phyloP scores from a whole-genome alignment of 1,139 yeast genomes.

The Zhuliangozyma parablackwelliae region DNA sequence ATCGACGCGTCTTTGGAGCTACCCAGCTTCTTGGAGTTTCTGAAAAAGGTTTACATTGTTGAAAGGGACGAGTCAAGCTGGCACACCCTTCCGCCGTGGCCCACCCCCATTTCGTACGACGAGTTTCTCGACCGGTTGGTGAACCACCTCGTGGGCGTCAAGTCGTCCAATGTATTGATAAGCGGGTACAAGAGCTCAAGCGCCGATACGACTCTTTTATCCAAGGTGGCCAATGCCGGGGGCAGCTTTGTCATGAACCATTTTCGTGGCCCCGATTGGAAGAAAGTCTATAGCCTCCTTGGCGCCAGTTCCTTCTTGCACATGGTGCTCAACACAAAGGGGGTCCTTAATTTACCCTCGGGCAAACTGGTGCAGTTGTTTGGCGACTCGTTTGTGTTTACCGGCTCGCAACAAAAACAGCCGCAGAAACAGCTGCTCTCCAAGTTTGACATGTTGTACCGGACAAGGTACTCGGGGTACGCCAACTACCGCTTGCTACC shows the following conservation, averaged over 20 bases:
- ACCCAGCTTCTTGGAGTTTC: slow-evolving; percentile 8
- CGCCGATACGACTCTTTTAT: background rate
- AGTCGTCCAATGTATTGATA: slow-evolving; percentile 18
- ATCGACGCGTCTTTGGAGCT: slow-evolving; percentile 1
- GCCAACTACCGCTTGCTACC: too few species aligned
- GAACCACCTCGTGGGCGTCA: slow-evolving; percentile 13
- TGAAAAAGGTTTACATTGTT: slow-evolving; percentile 3
- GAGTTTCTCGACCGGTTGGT: slow-evolving; percentile 26
- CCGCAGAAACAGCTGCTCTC: too few species aligned
- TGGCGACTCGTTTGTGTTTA: slow-evolving; percentile 20
- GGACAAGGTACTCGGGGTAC: too few species aligned
- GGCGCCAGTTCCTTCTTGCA: slow-evolving; percentile 29
- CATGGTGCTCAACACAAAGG: slow-evolving; percentile 26
- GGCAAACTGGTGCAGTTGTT: slow-evolving; percentile 28
- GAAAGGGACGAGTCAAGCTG: background rate
- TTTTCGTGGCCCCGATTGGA: slow-evolving; percentile 36
- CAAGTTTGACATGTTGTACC: too few species aligned
- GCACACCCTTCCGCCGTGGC: too few species aligned
- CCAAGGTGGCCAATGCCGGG: background rate
- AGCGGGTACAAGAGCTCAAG: slow-evolving; percentile 24
- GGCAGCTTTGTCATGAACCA: slow-evolving; percentile 21
- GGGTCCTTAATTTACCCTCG: slow-evolving; percentile 14
- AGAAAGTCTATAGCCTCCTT: slow-evolving; percentile 22
- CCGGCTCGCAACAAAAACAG: too few species aligned
- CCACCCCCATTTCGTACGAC: too few species aligned